Percentiles rank a stretch among this genome's conserved stretches.
These are phyloP conservation scores for Clarireedia hainanense DNA, from an alignment of 2,329 filamentous ascomycete genomes.

Conservation along the genomic window DNA sequence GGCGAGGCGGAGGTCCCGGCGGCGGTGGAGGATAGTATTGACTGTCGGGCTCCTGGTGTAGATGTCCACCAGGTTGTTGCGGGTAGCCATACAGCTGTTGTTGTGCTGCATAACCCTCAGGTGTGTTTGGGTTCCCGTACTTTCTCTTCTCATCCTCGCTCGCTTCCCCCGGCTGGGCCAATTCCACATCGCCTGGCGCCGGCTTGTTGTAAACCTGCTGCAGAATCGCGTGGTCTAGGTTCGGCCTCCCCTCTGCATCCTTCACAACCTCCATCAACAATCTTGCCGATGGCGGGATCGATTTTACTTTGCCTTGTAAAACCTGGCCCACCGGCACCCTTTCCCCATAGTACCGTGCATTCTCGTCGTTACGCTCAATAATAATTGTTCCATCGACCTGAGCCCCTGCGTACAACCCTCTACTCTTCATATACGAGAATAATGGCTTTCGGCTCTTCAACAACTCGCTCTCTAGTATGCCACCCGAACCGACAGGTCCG, in stretches of 20 bases:
- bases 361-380: slow-evolving; percentile 75
- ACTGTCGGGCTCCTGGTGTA: not conserved
- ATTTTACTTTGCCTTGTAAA: slow-evolving; percentile 29
- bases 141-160: slow-evolving; percentile 8
- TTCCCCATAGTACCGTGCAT: slow-evolving; percentile 73
- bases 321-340: slow-evolving; percentile 52
- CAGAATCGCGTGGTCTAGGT: slow-evolving; percentile 48
- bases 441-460: slow-evolving; percentile 57
- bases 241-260: slow-evolving; percentile 72
- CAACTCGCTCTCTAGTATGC: slow-evolving; percentile 27
- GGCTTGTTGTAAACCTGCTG: slow-evolving; percentile 10
- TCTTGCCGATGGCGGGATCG: slow-evolving; percentile 30
- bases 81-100: not conserved
- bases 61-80: not conserved
- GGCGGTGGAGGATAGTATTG: not conserved
- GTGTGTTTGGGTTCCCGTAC: slow-evolving; percentile 9
- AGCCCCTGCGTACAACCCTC: slow-evolving; percentile 78
- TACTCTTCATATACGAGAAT: slow-evolving; percentile 80
- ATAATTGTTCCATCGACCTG: slow-evolving; percentile 80
- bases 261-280: slow-evolving; percentile 62
- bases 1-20: not conserved
- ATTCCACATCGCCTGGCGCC: slow-evolving; percentile 8
- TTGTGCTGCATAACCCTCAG: slow-evolving; percentile 2
- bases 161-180: slow-evolving; percentile 6
- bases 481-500: slow-evolving; percentile 72